Conservation (phyloP, 2,329 filamentous ascomycete species). For the Capronia coronata region DNA sequence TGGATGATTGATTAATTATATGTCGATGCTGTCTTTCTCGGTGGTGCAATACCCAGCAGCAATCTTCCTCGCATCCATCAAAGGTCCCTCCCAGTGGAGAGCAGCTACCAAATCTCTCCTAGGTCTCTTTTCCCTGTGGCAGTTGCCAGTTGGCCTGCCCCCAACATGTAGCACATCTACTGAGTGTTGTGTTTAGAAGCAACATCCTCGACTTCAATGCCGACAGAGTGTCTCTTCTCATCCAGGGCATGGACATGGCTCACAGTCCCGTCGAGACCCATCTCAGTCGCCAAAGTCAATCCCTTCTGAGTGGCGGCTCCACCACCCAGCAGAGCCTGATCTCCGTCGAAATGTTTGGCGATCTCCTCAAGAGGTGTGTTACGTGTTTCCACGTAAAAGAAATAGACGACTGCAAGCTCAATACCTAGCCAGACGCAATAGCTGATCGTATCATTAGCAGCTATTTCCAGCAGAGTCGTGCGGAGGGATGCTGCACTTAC, state of each 20-base stretch:
- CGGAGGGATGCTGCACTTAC: slow-evolving; percentile 23
- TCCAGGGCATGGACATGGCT: slow-evolving; percentile 15
- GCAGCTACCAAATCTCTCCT: neutral
- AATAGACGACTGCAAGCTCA: slow-evolving; percentile 33
- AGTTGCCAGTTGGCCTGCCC: too few relatives aligned
- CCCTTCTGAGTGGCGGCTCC: slow-evolving; percentile 27
- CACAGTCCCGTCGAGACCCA: slow-evolving; percentile 23
- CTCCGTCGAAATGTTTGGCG: slow-evolving; percentile 64
- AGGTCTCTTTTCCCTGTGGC: too few relatives aligned
- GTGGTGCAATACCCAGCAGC: too few relatives aligned
- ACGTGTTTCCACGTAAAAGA: slow-evolving; percentile 50
- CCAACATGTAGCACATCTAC: neutral
- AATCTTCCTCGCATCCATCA: neutral
- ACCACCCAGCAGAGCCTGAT: slow-evolving; percentile 42
- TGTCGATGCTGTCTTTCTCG: neutral
- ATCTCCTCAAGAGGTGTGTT: slow-evolving; percentile 66
- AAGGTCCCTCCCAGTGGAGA: neutral
- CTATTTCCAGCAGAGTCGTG: neutral
- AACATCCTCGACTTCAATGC: slow-evolving; percentile 16
- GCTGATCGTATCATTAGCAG: neutral
- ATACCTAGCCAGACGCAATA: slow-evolving; percentile 32
- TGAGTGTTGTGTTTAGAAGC: neutral
- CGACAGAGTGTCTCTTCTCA: slow-evolving; percentile 19
- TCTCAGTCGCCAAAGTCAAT: slow-evolving; percentile 20
- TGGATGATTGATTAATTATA: neutral